Conservation (phyloP, 2,329 filamentous ascomycete species). For the Aureobasidium namibiae region DNA sequence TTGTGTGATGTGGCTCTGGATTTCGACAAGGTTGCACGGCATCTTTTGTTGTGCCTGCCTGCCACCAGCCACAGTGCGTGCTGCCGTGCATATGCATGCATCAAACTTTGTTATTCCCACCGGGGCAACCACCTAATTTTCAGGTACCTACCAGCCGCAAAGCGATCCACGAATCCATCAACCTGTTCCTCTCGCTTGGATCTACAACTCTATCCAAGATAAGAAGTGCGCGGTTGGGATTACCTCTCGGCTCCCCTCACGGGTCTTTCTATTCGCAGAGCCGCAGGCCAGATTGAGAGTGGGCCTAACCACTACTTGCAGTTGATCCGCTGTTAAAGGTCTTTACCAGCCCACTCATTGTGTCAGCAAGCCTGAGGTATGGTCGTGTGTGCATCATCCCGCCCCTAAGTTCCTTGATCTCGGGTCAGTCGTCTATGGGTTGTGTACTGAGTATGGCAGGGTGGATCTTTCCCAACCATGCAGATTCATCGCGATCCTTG, state of each 20-base stretch:
- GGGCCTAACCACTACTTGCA: neutral
- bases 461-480: conserved; percentile 3
- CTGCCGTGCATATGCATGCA: conserved; percentile 5
- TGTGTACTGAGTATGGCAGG: neutral
- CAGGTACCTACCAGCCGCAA: neutral
- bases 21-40: neutral
- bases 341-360: neutral
- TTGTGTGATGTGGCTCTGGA: neutral
- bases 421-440: neutral
- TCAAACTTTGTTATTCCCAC: conserved; percentile 2
- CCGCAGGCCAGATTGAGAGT: neutral
- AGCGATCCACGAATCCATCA: neutral
- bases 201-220: neutral
- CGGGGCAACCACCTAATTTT: neutral
- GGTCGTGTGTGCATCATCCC: conserved; percentile 2
- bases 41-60: neutral
- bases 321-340: neutral
- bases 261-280: neutral
- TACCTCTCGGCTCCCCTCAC: conserved; percentile 5
- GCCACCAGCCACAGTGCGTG: conserved; percentile 3
- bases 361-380: neutral
- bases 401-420: neutral
- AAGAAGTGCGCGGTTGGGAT: neutral
- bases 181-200: neutral
- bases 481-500: neutral